A percentile compares a stretch with the other conserved stretches of the same genome.
These are phyloP conservation scores for Penicillium sp. DNA, from an alignment of 2,329 filamentous ascomycete species.

Conservation along the genomic window DNA sequence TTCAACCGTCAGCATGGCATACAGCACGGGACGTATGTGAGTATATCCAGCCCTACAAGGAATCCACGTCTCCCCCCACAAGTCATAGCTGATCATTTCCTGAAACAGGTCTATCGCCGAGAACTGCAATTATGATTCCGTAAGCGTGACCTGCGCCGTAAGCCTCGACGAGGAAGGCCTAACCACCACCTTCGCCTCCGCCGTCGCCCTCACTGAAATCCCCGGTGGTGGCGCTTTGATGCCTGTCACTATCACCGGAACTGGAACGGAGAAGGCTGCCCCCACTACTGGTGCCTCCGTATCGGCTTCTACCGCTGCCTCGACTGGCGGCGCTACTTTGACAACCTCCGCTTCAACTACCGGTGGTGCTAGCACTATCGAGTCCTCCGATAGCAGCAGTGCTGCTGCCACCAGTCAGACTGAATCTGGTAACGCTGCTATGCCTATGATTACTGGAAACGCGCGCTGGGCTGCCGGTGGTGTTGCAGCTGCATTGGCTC, in stretches of 20 bases:
- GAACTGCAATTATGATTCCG: not conserved
- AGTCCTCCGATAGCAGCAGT: not conserved
- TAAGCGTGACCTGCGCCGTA: not conserved
- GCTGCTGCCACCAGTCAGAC: constrained; percentile 6
- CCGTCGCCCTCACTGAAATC: not conserved
- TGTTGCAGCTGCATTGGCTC: constrained; percentile 10
- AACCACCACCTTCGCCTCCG: not conserved
- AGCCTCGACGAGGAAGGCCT: not conserved
- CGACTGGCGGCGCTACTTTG: not conserved
- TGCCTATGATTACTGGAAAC: constrained; percentile 15
- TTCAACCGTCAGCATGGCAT: not conserved
- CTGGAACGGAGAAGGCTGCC: not conserved
- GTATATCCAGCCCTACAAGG: not conserved
- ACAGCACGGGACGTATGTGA: not conserved
- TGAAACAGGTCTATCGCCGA: not conserved
- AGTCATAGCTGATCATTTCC: constrained; percentile 2
- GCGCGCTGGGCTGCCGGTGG: constrained; percentile 14
- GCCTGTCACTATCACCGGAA: constrained; percentile 5
- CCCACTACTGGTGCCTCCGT: constrained; percentile 5
- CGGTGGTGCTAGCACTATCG: not conserved
- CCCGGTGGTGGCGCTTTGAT: not conserved
- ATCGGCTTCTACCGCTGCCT: constrained; percentile 1
- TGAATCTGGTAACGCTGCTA: constrained; percentile 11
- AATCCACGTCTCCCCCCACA: not conserved
- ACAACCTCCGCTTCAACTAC: not conserved